phyloP scores from a whole-genome alignment of 164 flowering plant genomes.

The Taxillus chinensis region DNA sequence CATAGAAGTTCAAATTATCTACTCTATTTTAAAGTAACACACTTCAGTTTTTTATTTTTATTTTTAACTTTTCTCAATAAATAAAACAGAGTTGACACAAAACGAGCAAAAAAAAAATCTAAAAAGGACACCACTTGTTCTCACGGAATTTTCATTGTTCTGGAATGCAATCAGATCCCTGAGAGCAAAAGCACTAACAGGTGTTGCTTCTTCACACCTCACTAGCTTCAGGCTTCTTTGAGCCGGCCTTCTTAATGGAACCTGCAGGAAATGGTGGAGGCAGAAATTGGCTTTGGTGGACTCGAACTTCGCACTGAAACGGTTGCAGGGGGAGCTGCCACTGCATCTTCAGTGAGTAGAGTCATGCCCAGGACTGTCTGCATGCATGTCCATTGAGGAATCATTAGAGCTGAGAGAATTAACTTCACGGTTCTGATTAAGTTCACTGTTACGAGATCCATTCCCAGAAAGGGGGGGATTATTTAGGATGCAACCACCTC shows the following conservation, averaged over 20 bases:
- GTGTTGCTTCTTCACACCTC: background rate
- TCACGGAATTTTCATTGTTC: slow-evolving; percentile 2
- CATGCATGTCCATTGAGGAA: slow-evolving; percentile 55
- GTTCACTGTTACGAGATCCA: slow-evolving; percentile 11
- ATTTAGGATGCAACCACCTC: slow-evolving; percentile 12
- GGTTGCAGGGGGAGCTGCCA: slow-evolving; percentile 1
- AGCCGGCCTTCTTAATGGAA: background rate
- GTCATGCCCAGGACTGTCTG: slow-evolving; percentile 28
- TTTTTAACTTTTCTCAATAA: background rate
- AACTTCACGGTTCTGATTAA: slow-evolving; percentile 15
- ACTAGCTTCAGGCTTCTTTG: slow-evolving; percentile 8
- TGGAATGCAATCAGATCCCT: slow-evolving; percentile 6
- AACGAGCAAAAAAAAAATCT: too few species aligned
- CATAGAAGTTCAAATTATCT: background rate
- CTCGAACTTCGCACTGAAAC: background rate
- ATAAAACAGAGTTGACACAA: background rate
- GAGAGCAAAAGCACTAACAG: slow-evolving; percentile 1
- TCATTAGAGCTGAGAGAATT: slow-evolving; percentile 21
- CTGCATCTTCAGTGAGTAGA: slow-evolving; percentile 10
- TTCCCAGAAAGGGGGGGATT: slow-evolving; percentile 10
- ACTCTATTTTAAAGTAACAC: background rate
- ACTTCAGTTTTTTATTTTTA: background rate
- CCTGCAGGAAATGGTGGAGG: background rate
- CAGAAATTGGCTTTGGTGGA: background rate
- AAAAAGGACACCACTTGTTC: background rate